Evolutionary conservation across 176 grass and related monocot species (phyloP), one percentile per base, ranked within the genome.

Genomic region (Rhipidocladum racemiflorum): DNA sequence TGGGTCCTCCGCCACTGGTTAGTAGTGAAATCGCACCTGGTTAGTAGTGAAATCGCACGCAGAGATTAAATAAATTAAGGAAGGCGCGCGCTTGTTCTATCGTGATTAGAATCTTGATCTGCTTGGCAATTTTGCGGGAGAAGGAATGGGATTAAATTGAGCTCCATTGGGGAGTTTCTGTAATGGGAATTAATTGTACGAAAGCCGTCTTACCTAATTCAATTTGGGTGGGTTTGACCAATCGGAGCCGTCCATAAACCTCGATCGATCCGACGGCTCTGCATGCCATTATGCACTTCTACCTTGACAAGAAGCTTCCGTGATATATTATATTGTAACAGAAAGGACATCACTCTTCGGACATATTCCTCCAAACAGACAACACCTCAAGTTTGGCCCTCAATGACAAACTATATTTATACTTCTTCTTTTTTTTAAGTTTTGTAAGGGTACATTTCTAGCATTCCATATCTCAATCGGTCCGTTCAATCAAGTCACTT

Each of bases 321-420:
- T 15, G 6, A 50, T 23, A 34, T 32, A 49, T 34, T 24, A 51
- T 60, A 23, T 29, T 77, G n/a, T 68, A 17, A 1, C 55, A 6
- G 34, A 85, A 78, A 62, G 53, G 38, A 59, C 21, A 67, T 17
- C 53, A 40, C 40, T 78, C 56, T 50, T 21, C 28, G 7, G 14
- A 39, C 28, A 86, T 81, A 57, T 81, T 87, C 70, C 48, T 75
- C 7, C 21, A 74, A 73, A 5, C 4, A 66, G 74, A 53, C n/a
- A 66, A 55, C 16, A 3, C n/a, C 3, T 84, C 13, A 7, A 15
- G n/a, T 15, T 75, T 84, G 23, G 61, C 23, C 49, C 45, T 53
- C 67, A 24, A 18, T 68, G 40, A 36, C 27, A 21, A 71, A 32
- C 7, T 55, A 21, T 57, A 25, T n/a, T n/a, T n/a, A n/a, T n/a